Evolutionary conservation across 352 stramenopile species (phyloP).

Genomic region (Phytopythium chamaehyphon): DNA sequence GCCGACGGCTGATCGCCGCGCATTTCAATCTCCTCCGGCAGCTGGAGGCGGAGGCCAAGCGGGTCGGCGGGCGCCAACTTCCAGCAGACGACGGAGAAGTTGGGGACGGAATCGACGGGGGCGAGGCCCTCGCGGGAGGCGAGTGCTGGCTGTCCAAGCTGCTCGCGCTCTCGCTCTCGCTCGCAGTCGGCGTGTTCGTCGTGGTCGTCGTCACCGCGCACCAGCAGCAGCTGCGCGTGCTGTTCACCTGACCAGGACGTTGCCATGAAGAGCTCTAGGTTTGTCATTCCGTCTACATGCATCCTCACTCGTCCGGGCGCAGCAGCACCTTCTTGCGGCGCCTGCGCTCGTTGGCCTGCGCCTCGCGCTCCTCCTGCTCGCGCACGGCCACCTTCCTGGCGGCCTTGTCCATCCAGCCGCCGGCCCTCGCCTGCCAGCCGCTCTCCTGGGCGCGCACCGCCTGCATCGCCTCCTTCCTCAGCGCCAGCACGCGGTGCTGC

Average conservation of each 20-base stretch:
- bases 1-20: slow-evolving; percentile 2
- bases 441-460: slow-evolving; percentile 68
- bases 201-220: background rate
- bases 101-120: background rate
- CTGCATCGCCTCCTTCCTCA: slow-evolving; percentile 77
- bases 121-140: background rate
- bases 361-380: slow-evolving; percentile 85
- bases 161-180: slow-evolving; percentile 1
- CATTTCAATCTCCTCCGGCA: slow-evolving; percentile 4
- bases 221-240: background rate
- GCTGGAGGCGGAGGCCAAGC: slow-evolving; percentile 1
- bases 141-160: slow-evolving; percentile 7
- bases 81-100: background rate
- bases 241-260: slow-evolving; percentile 1
- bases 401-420: slow-evolving; percentile 84
- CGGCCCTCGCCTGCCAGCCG: slow-evolving; percentile 74
- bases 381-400: slow-evolving; percentile 89
- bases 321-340: slow-evolving; percentile 61
- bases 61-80: background rate
- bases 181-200: background rate
- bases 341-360: slow-evolving; percentile 68
- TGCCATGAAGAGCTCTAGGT: no score
- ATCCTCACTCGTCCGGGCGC: background rate
- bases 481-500: slow-evolving; percentile 66
- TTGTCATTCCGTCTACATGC: background rate